Conservation (phyloP, 169 alveolate genomes). For the Plasmodium relictum region DNA sequence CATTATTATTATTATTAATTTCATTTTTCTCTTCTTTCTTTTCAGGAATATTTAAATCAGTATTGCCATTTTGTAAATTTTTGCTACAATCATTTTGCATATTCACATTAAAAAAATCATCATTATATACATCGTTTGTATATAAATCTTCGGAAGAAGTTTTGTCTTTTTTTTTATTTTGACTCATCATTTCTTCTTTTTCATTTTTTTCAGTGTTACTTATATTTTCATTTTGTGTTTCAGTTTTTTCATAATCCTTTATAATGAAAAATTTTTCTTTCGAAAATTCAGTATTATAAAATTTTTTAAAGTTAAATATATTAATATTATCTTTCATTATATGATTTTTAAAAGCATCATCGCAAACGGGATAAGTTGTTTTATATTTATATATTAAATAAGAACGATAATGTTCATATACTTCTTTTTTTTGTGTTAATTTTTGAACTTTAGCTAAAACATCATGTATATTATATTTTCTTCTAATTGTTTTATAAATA, state of each 20-base stretch:
- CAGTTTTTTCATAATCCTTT: neutral
- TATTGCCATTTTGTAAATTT: neutral
- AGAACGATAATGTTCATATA: slow-evolving; percentile 65
- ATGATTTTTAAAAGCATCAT: slow-evolving; percentile 40
- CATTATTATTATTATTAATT: neutral
- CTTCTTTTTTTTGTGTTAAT: slow-evolving; percentile 50
- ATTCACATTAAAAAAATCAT: slow-evolving; percentile 20
- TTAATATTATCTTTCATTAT: slow-evolving; percentile 37
- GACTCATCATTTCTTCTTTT: neutral
- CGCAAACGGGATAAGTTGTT: slow-evolving; percentile 51
- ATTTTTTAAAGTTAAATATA: slow-evolving; percentile 54
- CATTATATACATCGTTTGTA: slow-evolving; percentile 27
- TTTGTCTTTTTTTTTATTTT: neutral
- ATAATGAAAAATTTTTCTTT: slow-evolving; percentile 22
- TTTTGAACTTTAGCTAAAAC: slow-evolving; percentile 47
- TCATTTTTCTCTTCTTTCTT: neutral
- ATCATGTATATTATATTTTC: slow-evolving; percentile 67
- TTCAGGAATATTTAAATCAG: too few relatives aligned
- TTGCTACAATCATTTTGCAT: neutral
- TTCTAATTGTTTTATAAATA: slow-evolving; percentile 57
- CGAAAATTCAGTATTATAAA: slow-evolving; percentile 51
- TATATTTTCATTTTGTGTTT: neutral
- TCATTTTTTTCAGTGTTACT: neutral
- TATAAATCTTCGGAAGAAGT: neutral
- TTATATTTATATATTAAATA: slow-evolving; percentile 55